Evolutionary conservation across 768 basidiomycete genomes (phyloP).

Genomic region (Boletus reticulatus): DNA sequence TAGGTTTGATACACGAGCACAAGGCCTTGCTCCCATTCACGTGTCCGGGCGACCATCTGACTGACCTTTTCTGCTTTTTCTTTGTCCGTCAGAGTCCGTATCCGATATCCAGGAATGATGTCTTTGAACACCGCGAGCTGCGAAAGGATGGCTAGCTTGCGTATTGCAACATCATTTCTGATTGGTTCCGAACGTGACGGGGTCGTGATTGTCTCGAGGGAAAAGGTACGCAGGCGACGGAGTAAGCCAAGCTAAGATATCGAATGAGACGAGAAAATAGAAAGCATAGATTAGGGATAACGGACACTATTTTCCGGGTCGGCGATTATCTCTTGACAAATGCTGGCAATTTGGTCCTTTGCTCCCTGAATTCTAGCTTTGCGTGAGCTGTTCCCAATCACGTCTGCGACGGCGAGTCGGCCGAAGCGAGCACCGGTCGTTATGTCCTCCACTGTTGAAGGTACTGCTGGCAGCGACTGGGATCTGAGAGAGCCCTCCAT

Average conservation of each 20-base stretch:
- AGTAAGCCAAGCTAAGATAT: slow-evolving; percentile 75
- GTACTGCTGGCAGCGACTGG: slow-evolving; percentile 25
- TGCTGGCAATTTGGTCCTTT: slow-evolving; percentile 90
- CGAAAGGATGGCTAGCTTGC: slow-evolving; percentile 86
- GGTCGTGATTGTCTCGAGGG: slow-evolving; percentile 70
- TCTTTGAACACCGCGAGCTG: slow-evolving; percentile 95
- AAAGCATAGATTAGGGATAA: slow-evolving; percentile 12
- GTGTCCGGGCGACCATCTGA: slow-evolving; percentile 83
- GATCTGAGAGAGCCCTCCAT: slow-evolving; percentile 37
- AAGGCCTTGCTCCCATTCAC: slow-evolving; percentile 96
- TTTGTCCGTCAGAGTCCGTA: slow-evolving; percentile 84
- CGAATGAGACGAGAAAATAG: slow-evolving; percentile 11
- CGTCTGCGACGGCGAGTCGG: slow-evolving; percentile 71
- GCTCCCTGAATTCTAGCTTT: slow-evolving; percentile 69
- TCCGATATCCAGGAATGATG: slow-evolving; percentile 93
- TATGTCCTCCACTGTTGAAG: slow-evolving; percentile 57
- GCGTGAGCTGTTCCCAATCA: slow-evolving; percentile 66
- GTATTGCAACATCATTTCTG: slow-evolving; percentile 75
- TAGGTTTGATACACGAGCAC: slow-evolving; percentile 87
- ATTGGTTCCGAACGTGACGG: slow-evolving; percentile 69
- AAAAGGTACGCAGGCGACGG: slow-evolving; percentile 85
- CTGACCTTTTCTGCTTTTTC: slow-evolving; percentile 93
- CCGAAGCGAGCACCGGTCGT: slow-evolving; percentile 87
- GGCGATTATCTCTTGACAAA: slow-evolving; percentile 91
- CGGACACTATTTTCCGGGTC: slow-evolving; percentile 95